Conservation (phyloP, 2,329 filamentous ascomycete genomes). For the Scedosporium apiospermum region DNA sequence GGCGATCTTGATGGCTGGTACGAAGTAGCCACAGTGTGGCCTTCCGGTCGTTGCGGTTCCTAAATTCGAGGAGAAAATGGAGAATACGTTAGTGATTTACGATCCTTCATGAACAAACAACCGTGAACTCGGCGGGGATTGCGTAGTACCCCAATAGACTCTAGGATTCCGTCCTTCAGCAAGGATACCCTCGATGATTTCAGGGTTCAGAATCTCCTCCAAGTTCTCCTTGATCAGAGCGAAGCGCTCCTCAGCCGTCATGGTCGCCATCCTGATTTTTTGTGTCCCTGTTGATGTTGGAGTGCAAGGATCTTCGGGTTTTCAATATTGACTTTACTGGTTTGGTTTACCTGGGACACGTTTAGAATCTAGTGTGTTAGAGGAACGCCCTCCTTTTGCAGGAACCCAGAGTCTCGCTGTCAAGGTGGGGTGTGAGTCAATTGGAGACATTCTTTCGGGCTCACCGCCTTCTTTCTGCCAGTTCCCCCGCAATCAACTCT, state of each 20-base stretch:
- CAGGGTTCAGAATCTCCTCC: slow-evolving; percentile 71
- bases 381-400: background rate
- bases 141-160: slow-evolving; percentile 67
- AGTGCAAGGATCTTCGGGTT: background rate
- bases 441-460: background rate
- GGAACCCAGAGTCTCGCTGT: background rate
- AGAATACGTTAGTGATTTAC: background rate
- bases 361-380: background rate
- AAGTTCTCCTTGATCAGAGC: slow-evolving; percentile 72
- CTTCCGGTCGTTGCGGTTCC: slow-evolving; percentile 77
- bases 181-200: slow-evolving; percentile 68
- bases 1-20: slow-evolving; percentile 81
- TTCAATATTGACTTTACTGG: background rate
- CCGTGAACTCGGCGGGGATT: background rate
- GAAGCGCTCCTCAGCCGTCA: slow-evolving; percentile 52
- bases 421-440: slow-evolving; percentile 1
- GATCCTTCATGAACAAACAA: background rate
- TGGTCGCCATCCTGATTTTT: slow-evolving; percentile 13
- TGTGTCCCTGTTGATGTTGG: background rate
- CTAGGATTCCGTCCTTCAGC: slow-evolving; percentile 62
- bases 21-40: slow-evolving; percentile 84
- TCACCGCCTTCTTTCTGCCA: slow-evolving; percentile 3
- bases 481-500: slow-evolving; percentile 3
- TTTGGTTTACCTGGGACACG: too few species aligned
- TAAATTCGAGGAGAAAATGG: slow-evolving; percentile 14